Percentiles rank a stretch among this genome's conserved stretches.
These are phyloP conservation scores for Apiotrichum veenhuisii DNA, from an alignment of 1,284 basidiomycete genomes.

Conservation along the genomic window DNA sequence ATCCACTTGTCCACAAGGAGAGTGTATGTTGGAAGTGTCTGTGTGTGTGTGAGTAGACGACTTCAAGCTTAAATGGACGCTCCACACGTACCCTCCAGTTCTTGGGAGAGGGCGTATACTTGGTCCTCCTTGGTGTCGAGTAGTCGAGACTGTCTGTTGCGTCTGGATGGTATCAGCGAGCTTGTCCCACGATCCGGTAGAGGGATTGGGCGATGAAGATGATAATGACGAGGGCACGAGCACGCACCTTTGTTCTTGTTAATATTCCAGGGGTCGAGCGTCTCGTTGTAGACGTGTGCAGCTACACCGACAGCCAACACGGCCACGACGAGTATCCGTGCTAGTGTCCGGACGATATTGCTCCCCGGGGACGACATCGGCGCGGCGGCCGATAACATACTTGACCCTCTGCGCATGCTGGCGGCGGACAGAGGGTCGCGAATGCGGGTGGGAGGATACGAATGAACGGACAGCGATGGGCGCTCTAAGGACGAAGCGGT, in stretches of 20 bases:
- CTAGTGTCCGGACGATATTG: not conserved
- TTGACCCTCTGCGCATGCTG: constrained; percentile 7
- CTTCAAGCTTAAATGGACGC: too few relatives aligned
- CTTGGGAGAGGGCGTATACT: constrained; percentile 70
- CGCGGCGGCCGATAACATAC: not conserved
- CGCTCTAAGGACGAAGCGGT: not conserved
- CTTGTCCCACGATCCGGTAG: not conserved
- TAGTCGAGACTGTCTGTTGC: constrained; percentile 64
- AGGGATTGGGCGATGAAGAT: not conserved
- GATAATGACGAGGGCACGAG: too few relatives aligned
- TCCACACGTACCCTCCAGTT: constrained; percentile 66
- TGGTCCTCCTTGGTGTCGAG: constrained; percentile 49
- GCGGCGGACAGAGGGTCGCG: constrained; percentile 1
- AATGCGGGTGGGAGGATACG: not conserved
- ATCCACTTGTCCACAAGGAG: constrained; percentile 87
- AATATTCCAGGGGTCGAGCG: constrained; percentile 74
- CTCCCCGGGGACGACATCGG: not conserved
- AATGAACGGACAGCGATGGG: not conserved
- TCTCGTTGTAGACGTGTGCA: constrained; percentile 59
- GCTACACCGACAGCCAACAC: constrained; percentile 12
- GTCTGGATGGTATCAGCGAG: constrained; percentile 50
- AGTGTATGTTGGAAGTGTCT: constrained; percentile 72
- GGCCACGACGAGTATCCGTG: not conserved
- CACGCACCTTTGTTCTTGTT: constrained; percentile 65
- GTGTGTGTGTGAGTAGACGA: constrained; percentile 23